Conservation (phyloP, 1,284 basidiomycete species). For the Apiotrichum gracile region DNA sequence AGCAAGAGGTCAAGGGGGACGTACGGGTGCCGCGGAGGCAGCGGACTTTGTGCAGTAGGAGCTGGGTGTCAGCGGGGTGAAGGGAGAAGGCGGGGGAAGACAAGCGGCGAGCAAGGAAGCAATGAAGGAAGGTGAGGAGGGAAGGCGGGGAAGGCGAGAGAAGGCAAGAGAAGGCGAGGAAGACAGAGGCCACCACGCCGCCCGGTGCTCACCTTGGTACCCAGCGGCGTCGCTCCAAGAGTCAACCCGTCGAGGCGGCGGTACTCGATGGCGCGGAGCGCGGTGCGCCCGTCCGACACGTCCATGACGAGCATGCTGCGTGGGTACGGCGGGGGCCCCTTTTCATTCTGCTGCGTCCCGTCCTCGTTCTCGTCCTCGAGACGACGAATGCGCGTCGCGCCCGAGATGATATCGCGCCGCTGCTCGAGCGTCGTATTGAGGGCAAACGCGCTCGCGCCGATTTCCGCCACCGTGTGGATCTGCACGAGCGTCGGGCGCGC, state of each 20-base stretch:
- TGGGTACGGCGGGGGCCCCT: constrained; percentile 37
- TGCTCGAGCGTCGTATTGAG: constrained; percentile 39
- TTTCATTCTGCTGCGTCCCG: constrained; percentile 9
- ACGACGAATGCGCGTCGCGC: constrained; percentile 36
- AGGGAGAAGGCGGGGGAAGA: not conserved
- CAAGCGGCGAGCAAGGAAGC: not conserved
- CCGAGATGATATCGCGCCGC: constrained; percentile 40
- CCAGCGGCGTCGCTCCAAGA: constrained; percentile 42
- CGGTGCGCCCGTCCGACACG: constrained; percentile 37
- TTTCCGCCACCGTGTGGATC: constrained; percentile 34
- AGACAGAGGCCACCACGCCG: no score
- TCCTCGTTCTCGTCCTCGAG: constrained; percentile 34
- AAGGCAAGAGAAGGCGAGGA: not conserved
- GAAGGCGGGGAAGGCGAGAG: not conserved
- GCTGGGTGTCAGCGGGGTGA: constrained; percentile 15
- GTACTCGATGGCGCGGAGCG: constrained; percentile 42
- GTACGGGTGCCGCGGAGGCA: constrained; percentile 24
- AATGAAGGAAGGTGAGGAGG: not conserved
- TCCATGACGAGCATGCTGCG: constrained; percentile 42
- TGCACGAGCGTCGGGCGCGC: constrained; percentile 33
- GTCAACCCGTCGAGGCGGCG: constrained; percentile 27
- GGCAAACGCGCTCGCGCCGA: constrained; percentile 40
- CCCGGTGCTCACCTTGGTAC: constrained; percentile 38
- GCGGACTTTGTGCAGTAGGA: constrained; percentile 36
- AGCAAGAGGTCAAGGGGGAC: constrained; percentile 2